Evolutionary conservation across 2,329 filamentous ascomycete genomes (phyloP).

Genomic region (Rhinocladiella similis): DNA sequence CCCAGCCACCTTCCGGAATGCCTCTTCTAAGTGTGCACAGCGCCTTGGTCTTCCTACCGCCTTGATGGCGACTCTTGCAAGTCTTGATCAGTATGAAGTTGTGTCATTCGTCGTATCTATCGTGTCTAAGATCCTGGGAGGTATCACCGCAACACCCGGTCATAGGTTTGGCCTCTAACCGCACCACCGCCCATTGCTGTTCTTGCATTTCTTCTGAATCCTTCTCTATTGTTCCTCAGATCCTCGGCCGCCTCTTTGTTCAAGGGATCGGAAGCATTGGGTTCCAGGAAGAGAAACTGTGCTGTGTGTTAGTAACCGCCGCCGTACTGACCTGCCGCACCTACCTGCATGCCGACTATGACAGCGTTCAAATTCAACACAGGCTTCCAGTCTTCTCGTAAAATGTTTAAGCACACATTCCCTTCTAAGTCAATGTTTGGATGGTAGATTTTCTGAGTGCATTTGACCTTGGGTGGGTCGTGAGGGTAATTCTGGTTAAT

Average conservation of each 20-base stretch:
- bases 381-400: constrained; percentile 98
- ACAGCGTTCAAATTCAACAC: constrained; percentile 96
- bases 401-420: constrained; percentile 96
- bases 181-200: constrained; percentile 77
- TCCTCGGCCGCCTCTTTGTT: constrained; percentile 98
- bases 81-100: constrained; percentile 1
- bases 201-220: constrained; percentile 88
- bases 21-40: neutral
- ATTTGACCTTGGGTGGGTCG: constrained; percentile 95
- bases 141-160: constrained; percentile 58
- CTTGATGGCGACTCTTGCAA: constrained; percentile 7
- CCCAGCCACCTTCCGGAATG: too few relatives aligned
- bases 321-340: neutral
- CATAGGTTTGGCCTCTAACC: constrained; percentile 72
- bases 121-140: constrained; percentile 3
- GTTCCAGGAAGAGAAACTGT: constrained; percentile 95
- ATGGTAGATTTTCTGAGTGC: constrained; percentile 97
- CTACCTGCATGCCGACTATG: constrained; percentile 85
- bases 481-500: constrained; percentile 97
- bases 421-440: constrained; percentile 98
- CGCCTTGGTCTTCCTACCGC: constrained; percentile 4
- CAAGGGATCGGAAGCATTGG: constrained; percentile 93
- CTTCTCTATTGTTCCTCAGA: constrained; percentile 78
- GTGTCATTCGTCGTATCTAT: constrained; percentile 9
- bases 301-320: neutral